phyloP scores from a whole-genome alignment of 805 yeast genomes.

The Vanderwaltozyma tropicalis region DNA sequence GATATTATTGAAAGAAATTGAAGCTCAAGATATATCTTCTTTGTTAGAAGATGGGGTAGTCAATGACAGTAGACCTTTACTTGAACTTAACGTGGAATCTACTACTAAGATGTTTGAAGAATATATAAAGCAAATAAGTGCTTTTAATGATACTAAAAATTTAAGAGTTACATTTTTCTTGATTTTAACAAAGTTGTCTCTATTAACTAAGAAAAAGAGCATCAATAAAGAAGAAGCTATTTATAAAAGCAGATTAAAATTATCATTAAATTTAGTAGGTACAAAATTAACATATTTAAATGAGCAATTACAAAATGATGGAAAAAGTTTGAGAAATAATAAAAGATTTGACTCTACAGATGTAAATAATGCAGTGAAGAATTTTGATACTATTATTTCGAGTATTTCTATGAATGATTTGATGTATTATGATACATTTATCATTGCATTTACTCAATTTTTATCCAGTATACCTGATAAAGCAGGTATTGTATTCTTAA shows the following conservation, averaged over 20 bases:
- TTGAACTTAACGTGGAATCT: slow-evolving; percentile 7
- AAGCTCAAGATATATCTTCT: neutral
- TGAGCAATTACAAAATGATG: slow-evolving; percentile 1
- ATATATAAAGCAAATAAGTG: slow-evolving; percentile 17
- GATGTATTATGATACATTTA: slow-evolving; percentile 10
- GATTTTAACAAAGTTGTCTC: slow-evolving; percentile 13
- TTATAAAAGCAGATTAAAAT: slow-evolving; percentile 11
- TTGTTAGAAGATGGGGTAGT: slow-evolving; percentile 3
- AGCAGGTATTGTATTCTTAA: slow-evolving; percentile 30
- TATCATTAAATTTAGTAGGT: slow-evolving; percentile 15
- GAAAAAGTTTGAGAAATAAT: neutral
- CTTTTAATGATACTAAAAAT: slow-evolving; percentile 7
- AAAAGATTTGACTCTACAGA: slow-evolving; percentile 1
- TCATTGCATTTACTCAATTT: slow-evolving; percentile 10
- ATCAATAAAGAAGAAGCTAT: slow-evolving; percentile 3
- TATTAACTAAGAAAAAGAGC: slow-evolving; percentile 2
- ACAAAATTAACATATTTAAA: no score
- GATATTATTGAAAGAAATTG: slow-evolving; percentile 51
- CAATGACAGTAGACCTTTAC: neutral
- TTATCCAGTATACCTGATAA: slow-evolving; percentile 3
- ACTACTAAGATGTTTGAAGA: slow-evolving; percentile 22
- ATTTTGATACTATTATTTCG: slow-evolving; percentile 10
- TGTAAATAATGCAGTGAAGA: slow-evolving; percentile 6
- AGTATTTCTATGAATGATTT: slow-evolving; percentile 14
- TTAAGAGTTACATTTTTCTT: slow-evolving; percentile 13